Conservation (phyloP, 2,329 filamentous ascomycete genomes). For the Coniella lustricola region DNA sequence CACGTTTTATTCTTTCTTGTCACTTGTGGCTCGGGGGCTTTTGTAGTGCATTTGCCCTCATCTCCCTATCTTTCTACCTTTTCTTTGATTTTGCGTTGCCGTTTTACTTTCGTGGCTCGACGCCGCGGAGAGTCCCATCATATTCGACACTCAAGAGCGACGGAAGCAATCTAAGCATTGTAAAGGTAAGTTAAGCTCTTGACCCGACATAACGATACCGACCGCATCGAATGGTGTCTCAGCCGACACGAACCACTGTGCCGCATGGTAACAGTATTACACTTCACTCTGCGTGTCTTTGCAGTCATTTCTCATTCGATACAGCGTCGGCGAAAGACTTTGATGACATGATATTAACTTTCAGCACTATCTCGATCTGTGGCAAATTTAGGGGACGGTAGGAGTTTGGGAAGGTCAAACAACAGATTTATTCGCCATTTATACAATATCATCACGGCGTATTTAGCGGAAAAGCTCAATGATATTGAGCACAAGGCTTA, state of each 20-base stretch:
- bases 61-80: not conserved
- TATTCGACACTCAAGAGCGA: not conserved
- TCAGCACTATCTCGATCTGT: not conserved
- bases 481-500: too few species aligned
- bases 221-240: not conserved
- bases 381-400: too few species aligned
- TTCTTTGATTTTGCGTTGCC: not conserved
- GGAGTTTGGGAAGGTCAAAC: too few species aligned
- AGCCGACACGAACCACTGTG: not conserved
- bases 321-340: not conserved
- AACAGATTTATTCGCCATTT: too few species aligned
- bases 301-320: not conserved
- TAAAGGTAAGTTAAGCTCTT: conserved; percentile 11
- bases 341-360: not conserved
- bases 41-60: conserved; percentile 17
- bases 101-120: not conserved
- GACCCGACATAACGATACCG: not conserved
- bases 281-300: too few species aligned
- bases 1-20: not conserved
- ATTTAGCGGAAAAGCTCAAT: too few species aligned
- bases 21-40: not conserved
- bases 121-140: conserved; percentile 2
- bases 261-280: not conserved
- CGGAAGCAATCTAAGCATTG: not conserved
- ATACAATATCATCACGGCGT: too few species aligned